Evolutionary conservation across 768 basidiomycete species (phyloP), one percentile per base, ranked within the genome.

Genomic region (Chalciporus pseudorubinellus): DNA sequence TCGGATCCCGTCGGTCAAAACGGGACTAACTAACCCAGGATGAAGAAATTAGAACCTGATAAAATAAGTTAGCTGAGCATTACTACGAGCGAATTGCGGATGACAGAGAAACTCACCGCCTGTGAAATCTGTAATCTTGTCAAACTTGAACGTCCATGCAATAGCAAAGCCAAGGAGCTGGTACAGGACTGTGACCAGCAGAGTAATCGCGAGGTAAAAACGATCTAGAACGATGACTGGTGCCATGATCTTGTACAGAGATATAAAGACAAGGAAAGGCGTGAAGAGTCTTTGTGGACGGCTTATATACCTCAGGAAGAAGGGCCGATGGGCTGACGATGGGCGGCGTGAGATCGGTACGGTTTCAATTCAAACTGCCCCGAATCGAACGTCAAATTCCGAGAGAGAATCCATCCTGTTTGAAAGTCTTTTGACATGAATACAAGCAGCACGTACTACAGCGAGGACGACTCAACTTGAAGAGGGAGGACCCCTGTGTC

Each of bases 51-150:
- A 14, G 81, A 83, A 20, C 84, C 85, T 68, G 69, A 9, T 14
- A 0, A 2, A 26, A 44, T 16, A 34, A 14, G 8, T 34, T n/a
- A n/a, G 4, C 16, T 7, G 34, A 6, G 31, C 11, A 31, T 31
- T 31, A 26, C 26, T 4, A 26, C 26, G 5, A 26, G 3, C 12
- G 2, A 11, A 31, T n/a, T n/a, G n/a, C n/a, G n/a, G n/a, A n/a
- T n/a, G n/a, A n/a, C n/a, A n/a, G n/a, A 18, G 8, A 33, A 48
- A 12, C 70, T 19, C 31, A 76, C 78, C 77, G 56, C 82, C 81
- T 3, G 81, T 84, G 51, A 85, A 81, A 66, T 86, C 85, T 12
- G 85, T 87, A 40, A 87, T 82, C 64, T 88, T 87, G 68, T 88
- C 85, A 58, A 86, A 84, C 71, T 85, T 78, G 34, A 84, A 71